Evolutionary conservation across 75 land plant species (phyloP).

Genomic region (Pseudotsuga menziesii): DNA sequence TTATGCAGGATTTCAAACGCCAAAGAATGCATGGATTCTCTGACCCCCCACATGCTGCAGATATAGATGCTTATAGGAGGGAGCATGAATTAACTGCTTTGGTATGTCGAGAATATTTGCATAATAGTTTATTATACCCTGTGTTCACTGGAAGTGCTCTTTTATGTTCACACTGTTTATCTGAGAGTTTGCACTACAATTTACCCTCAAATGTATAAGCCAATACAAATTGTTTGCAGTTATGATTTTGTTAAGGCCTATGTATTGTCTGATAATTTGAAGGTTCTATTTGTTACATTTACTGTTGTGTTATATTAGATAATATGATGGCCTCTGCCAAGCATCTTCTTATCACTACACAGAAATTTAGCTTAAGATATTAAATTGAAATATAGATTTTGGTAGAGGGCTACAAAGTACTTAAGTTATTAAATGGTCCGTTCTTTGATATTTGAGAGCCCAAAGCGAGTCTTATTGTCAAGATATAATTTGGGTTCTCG

Average conservation of each 20-base stretch:
- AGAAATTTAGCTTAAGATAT: background rate
- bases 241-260: background rate
- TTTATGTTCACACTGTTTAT: background rate
- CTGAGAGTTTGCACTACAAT: background rate
- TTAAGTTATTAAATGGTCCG: no score
- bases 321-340: background rate
- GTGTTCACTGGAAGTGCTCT: background rate
- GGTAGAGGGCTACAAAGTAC: no score
- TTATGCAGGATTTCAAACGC: conserved; percentile 21
- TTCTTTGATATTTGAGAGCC: no score
- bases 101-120: conserved; percentile 34
- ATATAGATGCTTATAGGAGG: conserved; percentile 69
- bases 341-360: background rate
- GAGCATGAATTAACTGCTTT: conserved; percentile 85
- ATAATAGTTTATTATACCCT: background rate
- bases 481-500: background rate
- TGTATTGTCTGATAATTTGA: background rate
- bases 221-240: background rate
- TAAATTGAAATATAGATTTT: background rate
- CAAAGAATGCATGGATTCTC: conserved; percentile 27
- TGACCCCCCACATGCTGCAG: conserved; percentile 26
- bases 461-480: background rate
- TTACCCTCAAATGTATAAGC: background rate
- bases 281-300: background rate
- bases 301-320: background rate